Percentiles rank a stretch among this genome's conserved stretches.
Conservation (phyloP, 73 alveolate genomes). For the Paramecium primaurelia region DNA sequence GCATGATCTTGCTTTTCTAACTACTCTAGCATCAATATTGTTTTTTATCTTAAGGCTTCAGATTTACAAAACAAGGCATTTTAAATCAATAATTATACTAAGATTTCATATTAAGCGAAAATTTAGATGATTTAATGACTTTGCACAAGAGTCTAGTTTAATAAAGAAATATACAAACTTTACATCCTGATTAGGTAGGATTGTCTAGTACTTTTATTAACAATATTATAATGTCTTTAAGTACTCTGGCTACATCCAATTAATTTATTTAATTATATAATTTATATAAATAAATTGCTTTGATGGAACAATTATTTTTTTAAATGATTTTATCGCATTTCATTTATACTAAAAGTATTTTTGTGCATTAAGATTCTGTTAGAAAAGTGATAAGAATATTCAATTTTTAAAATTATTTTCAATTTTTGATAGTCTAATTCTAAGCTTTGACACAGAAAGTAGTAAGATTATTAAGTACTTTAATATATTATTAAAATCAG, state of each 20-base stretch:
- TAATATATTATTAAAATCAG: neutral
- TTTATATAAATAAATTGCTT: neutral
- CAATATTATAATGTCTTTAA: neutral
- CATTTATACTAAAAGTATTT: neutral
- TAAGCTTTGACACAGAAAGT: neutral
- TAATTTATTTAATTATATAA: neutral
- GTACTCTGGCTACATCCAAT: neutral
- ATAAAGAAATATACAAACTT: neutral
- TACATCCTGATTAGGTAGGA: conserved; percentile 15
- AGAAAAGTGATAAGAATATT: no score
- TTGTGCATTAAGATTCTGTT: neutral
- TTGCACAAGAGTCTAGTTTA: neutral
- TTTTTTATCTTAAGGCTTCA: neutral
- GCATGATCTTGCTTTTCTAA: neutral
- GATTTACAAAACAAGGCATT: conserved; percentile 18
- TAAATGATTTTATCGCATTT: neutral
- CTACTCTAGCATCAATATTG: neutral
- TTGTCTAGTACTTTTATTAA: neutral
- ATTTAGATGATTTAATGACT: conserved; percentile 16
- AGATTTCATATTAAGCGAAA: neutral
- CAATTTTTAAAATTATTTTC: neutral
- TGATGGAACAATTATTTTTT: neutral
- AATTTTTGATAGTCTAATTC: neutral
- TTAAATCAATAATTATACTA: neutral
- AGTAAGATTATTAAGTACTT: neutral